Conservation (phyloP, 371 early-diverging fungal species). For the Sporodiniella umbellata region DNA sequence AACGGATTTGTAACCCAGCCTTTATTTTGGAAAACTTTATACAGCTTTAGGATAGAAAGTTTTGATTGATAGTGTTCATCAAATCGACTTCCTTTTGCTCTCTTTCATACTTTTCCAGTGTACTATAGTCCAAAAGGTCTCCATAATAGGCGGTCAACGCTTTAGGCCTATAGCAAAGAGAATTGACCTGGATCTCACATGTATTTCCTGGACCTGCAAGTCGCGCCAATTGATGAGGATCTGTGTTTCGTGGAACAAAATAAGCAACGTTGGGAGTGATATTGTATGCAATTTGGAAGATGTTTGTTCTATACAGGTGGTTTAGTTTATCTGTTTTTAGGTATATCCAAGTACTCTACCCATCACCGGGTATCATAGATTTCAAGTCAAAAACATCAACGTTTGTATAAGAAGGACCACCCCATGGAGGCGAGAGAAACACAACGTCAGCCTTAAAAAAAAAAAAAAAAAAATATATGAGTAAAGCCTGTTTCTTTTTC, state of each 20-base stretch:
- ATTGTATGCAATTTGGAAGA: slow-evolving; percentile 59
- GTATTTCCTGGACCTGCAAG: slow-evolving; percentile 49
- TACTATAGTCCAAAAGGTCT: slow-evolving; percentile 39
- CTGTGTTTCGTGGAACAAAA: slow-evolving; percentile 83
- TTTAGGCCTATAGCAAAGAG: slow-evolving; percentile 57
- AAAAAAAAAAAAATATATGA: neutral
- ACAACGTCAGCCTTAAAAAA: slow-evolving; percentile 75
- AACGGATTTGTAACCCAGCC: too few species aligned
- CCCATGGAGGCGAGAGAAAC: slow-evolving; percentile 96
- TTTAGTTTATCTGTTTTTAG: neutral
- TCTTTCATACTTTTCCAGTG: slow-evolving; percentile 11
- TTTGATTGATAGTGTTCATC: slow-evolving; percentile 8
- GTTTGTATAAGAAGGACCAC: slow-evolving; percentile 58
- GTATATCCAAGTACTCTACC: slow-evolving; percentile 43
- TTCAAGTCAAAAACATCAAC: slow-evolving; percentile 61
- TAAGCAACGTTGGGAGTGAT: slow-evolving; percentile 78
- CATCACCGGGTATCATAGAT: slow-evolving; percentile 72
- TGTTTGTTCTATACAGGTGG: slow-evolving; percentile 42
- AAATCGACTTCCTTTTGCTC: slow-evolving; percentile 14
- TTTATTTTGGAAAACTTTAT: too few species aligned
- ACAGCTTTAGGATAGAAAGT: neutral
- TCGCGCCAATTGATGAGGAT: slow-evolving; percentile 49
- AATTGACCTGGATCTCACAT: slow-evolving; percentile 76
- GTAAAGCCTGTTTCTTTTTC: slow-evolving; percentile 1
- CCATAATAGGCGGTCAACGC: slow-evolving; percentile 74